These are phyloP conservation scores for Hsuehochloa calcarea DNA, from an alignment of 176 grass and related monocot species.

Conservation along the genomic window DNA sequence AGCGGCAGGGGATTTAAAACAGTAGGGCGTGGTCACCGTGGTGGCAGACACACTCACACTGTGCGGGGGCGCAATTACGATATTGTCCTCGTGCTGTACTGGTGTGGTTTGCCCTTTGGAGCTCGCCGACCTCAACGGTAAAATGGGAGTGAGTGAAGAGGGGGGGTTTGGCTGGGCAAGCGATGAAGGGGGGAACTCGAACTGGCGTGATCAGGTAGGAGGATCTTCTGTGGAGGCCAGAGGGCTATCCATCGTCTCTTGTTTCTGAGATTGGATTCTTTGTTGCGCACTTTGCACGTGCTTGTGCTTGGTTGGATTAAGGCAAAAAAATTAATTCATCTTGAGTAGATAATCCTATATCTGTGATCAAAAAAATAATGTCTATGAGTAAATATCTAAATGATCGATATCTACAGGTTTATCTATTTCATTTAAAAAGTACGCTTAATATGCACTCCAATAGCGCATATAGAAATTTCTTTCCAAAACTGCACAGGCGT, in stretches of 20 bases:
- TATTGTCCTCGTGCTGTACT: constrained; percentile 4
- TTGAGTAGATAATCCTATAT: neutral
- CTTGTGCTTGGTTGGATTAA: neutral
- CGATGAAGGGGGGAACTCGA: neutral
- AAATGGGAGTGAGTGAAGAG: constrained; percentile 23
- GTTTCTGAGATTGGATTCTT: neutral
- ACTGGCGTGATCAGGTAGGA: neutral
- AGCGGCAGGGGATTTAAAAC: constrained; percentile 86
- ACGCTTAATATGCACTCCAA: neutral
- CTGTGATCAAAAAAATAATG: neutral
- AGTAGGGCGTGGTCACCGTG: constrained; percentile 44
- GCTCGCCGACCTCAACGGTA: constrained; percentile 51
- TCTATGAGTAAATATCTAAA: neutral
- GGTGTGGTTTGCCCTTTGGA: neutral
- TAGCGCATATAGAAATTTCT: neutral
- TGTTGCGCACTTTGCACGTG: neutral
- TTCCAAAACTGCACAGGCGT: neutral
- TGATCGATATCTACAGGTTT: neutral
- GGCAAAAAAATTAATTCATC: neutral
- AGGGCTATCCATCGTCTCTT: neutral
- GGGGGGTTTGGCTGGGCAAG: neutral
- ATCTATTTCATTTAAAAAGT: neutral
- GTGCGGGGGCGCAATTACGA: neutral
- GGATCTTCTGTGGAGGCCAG: constrained; percentile 23
- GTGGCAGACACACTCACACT: constrained; percentile 20